Base-by-base conservation (phyloP, 495 filamentous ascomycete species). In the Mytilinidion resinicola region DNA sequence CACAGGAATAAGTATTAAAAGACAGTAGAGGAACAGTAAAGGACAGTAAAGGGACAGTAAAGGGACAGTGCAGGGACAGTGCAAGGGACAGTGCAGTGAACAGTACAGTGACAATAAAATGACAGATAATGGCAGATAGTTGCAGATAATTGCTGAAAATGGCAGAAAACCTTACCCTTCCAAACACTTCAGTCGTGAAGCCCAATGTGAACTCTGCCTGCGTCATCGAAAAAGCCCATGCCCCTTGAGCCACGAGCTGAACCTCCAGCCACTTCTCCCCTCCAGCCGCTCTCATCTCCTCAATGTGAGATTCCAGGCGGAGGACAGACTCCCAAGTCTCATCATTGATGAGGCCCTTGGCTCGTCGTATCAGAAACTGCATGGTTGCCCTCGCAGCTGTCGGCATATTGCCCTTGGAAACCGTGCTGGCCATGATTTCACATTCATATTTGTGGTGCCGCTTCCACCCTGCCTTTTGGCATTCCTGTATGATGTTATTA, bases 401-500 rank as follows among this genome's bases (percentile, higher is more conserved):
- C 11, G 64, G 64, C 14, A 58, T 46, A 19, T 59, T 30, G 25
- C 25, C 25, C 25, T 30, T 30, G 3, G 25, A 30, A 30, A 30
- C 25, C 6, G 25, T 30, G 25, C 25, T 30, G 6, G 25, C 25
- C 25, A 30, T 30, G 25, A 21, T 20, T 55, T 64, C 20, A 53
- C 55, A 30, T 9, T 36, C 7, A 58, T 30, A n/a, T 21, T 80
- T 81, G 70, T 89, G 85, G 6, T 70, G 67, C 19, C 73, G 70
- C 51, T 77, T 80, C 85, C 84, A 89, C 39, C 84, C 76, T 54
- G 73, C 73, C 12, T 72, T 63, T 74, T 88, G 85, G 63, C 85
- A 89, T 1, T 67, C 64, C 85, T 88, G 42, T 3, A 39, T 30
- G 25, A 30, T 30, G 6, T 30, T 30, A 30, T 2, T 30, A 30